Percentiles rank a stretch among this genome's conserved stretches.
Evolutionary conservation across 2,329 filamentous ascomycete species (phyloP).

Genomic region (Neopestalotiopsis sp.): DNA sequence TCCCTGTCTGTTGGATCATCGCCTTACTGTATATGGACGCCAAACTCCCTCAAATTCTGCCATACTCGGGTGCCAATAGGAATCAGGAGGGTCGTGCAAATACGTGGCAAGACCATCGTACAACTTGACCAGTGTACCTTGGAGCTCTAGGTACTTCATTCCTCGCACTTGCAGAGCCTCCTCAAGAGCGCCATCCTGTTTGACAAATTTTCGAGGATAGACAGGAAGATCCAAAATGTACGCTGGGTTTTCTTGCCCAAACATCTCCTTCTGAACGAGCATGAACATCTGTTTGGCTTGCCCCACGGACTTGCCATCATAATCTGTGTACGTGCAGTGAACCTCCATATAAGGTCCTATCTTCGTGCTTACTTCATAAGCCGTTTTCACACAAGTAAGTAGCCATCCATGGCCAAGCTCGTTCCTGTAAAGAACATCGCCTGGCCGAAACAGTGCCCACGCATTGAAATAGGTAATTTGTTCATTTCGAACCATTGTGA

Average conservation of each 20-base stretch:
- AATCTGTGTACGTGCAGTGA: constrained; percentile 30
- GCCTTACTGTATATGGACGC: constrained; percentile 29
- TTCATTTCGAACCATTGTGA: constrained; percentile 27
- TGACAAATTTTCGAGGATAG: constrained; percentile 28
- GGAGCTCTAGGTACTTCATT: constrained; percentile 28
- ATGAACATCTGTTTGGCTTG: constrained; percentile 21
- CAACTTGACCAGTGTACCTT: constrained; percentile 23
- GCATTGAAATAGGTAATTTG: constrained; percentile 21
- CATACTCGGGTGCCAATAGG: constrained; percentile 25
- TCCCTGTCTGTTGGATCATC: no score
- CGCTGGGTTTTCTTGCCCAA: constrained; percentile 30
- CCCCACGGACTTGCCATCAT: constrained; percentile 28
- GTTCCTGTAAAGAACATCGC: no score
- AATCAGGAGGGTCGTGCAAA: constrained; percentile 29
- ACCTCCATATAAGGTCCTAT: constrained; percentile 32
- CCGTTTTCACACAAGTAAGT: constrained; percentile 29
- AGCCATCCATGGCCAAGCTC: constrained; percentile 31
- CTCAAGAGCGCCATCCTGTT: constrained; percentile 28
- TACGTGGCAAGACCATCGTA: constrained; percentile 33
- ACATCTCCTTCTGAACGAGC: constrained; percentile 28
- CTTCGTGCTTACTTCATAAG: constrained; percentile 27
- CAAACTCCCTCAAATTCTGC: constrained; percentile 28
- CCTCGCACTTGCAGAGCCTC: constrained; percentile 26
- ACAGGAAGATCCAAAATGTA: constrained; percentile 29
- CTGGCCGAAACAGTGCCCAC: no score